These are phyloP conservation scores for Fusarium cicatricum DNA, from an alignment of 2,329 filamentous ascomycete genomes.

Conservation along the genomic window DNA sequence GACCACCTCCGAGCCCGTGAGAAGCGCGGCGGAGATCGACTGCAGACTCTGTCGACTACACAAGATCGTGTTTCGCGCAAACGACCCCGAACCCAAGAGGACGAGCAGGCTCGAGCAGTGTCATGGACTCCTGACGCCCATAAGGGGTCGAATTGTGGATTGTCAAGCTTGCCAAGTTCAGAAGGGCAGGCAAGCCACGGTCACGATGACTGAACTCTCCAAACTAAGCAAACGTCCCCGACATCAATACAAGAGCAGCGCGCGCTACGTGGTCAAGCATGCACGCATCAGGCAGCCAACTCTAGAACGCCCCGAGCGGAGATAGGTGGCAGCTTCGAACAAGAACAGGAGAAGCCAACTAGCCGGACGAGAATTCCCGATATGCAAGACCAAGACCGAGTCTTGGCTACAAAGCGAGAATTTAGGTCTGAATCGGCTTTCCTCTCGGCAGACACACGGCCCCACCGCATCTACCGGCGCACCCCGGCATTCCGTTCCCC, in stretches of 20 bases:
- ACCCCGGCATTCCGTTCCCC: constrained; percentile 15
- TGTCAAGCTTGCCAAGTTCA: constrained; percentile 22
- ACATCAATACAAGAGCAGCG: neutral
- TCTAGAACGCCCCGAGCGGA: neutral
- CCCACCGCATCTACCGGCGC: constrained; percentile 21
- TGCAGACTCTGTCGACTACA: neutral
- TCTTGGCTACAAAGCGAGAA: neutral
- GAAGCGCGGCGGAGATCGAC: constrained; percentile 10
- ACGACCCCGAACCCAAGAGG: constrained; percentile 1
- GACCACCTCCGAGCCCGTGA: neutral
- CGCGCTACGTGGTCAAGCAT: neutral
- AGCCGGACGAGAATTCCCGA: no score
- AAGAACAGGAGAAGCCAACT: no score
- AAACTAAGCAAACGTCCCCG: neutral
- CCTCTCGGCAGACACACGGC: constrained; percentile 10
- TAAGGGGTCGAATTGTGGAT: constrained; percentile 14
- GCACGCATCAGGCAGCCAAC: neutral
- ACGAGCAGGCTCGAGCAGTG: constrained; percentile 4
- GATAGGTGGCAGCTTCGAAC: no score
- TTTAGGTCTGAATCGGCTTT: neutral
- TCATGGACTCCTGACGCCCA: constrained; percentile 12
- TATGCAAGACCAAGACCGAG: neutral
- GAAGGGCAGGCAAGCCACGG: constrained; percentile 18
- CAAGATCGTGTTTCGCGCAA: constrained; percentile 8
- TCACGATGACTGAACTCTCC: constrained; percentile 24